phyloP scores from a whole-genome alignment of 2,329 filamentous ascomycete species.

The Exophiala calicioides region DNA sequence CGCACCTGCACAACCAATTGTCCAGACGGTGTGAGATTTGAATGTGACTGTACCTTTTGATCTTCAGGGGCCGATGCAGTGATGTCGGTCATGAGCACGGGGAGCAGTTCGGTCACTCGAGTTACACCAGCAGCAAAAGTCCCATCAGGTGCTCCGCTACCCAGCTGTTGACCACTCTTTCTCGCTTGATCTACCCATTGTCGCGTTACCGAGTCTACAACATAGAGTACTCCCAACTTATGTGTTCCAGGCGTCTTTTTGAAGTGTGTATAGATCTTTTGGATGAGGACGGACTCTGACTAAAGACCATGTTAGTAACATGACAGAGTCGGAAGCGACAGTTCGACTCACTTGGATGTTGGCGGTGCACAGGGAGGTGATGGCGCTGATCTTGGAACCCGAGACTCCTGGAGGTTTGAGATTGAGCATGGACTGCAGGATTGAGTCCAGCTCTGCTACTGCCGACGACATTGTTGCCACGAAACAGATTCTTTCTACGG shows the following conservation, averaged over 20 bases:
- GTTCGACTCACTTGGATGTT: conserved; percentile 77
- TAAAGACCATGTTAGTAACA: conserved; percentile 47
- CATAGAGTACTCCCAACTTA: conserved; percentile 98
- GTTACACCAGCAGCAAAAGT: conserved; percentile 94
- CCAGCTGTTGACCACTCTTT: conserved; percentile 76
- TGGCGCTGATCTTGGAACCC: conserved; percentile 82
- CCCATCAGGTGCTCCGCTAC: conserved; percentile 79
- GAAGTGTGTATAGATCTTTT: conserved; percentile 96
- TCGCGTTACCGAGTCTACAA: conserved; percentile 99
- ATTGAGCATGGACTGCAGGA: conserved; percentile 85
- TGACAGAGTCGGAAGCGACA: not conserved
- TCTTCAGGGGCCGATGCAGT: conserved; percentile 82
- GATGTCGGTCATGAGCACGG: conserved; percentile 93
- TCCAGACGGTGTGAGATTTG: conserved; percentile 8
- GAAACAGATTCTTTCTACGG: conserved; percentile 20
- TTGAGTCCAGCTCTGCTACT: conserved; percentile 86
- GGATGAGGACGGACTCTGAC: conserved; percentile 92
- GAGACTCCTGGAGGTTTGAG: conserved; percentile 94
- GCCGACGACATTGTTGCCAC: conserved; percentile 68
- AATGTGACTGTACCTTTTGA: conserved; percentile 78
- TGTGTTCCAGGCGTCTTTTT: conserved; percentile 92
- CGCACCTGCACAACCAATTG: not conserved
- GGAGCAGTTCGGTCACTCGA: conserved; percentile 93
- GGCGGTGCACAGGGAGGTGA: conserved; percentile 83
- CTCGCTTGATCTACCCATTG: conserved; percentile 98